phyloP scores from a whole-genome alignment of 495 filamentous ascomycete genomes.

The Penicillium daleae region DNA sequence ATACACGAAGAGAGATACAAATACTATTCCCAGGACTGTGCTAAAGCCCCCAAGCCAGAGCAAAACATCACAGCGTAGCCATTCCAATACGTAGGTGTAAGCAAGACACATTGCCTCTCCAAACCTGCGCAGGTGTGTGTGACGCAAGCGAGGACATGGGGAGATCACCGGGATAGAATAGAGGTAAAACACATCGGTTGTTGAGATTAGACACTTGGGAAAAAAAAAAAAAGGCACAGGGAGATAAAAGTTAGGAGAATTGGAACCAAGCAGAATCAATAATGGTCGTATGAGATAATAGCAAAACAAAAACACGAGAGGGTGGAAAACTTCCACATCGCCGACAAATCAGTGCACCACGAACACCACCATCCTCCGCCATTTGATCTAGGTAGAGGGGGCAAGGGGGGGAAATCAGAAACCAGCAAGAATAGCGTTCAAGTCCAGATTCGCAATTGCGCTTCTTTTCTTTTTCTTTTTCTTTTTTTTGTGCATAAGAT shows the following conservation, averaged over 20 bases:
- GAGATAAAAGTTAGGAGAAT: background rate
- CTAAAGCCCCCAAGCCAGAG: background rate
- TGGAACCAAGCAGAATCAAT: constrained; percentile 13
- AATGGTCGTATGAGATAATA: constrained; percentile 16
- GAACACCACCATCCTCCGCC: constrained; percentile 52
- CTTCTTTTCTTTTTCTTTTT: constrained; percentile 40
- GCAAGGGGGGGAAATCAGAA: constrained; percentile 36
- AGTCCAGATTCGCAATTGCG: constrained; percentile 42
- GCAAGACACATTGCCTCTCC: background rate
- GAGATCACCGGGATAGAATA: background rate
- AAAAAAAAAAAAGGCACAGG: constrained; percentile 17
- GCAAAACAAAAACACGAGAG: constrained; percentile 8
- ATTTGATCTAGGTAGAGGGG: constrained; percentile 44
- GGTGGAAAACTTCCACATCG: constrained; percentile 35
- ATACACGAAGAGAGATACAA: constrained; percentile 2
- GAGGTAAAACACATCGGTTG: constrained; percentile 11
- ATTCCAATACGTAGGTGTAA: background rate
- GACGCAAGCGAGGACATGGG: background rate
- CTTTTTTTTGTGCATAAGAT: constrained; percentile 4
- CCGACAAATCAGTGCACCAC: constrained; percentile 46
- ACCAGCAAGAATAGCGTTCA: constrained; percentile 37
- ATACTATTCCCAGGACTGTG: background rate
- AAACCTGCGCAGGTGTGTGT: background rate
- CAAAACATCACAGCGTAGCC: background rate
- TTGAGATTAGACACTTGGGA: constrained; percentile 31